Evolutionary conservation across 139 green algal genomes (phyloP).

Genomic region (Chlamydomonas eustigma): DNA sequence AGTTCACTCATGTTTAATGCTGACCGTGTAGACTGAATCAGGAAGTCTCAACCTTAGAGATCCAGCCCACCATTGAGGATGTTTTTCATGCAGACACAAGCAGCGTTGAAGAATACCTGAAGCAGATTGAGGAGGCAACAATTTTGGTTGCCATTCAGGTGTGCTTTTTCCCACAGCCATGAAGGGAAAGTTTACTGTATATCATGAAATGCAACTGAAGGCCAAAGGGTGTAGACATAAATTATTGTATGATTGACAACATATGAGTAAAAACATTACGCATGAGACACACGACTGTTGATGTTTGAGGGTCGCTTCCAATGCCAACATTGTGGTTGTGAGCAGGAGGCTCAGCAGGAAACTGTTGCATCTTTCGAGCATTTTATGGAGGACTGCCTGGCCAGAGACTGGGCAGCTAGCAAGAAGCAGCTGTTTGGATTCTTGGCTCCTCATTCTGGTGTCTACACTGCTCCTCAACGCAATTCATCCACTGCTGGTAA

Average conservation of each 20-base stretch:
- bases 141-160: conserved; percentile 59
- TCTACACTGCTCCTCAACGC: neutral
- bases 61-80: conserved; percentile 73
- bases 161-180: no score
- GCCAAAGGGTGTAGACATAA: no score
- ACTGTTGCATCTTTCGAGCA: conserved; percentile 66
- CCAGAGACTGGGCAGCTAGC: conserved; percentile 63
- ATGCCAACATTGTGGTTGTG: no score
- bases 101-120: conserved; percentile 77
- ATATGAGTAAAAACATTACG: no score
- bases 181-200: no score
- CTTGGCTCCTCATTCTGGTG: conserved; percentile 47
- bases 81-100: conserved; percentile 68
- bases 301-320: no score
- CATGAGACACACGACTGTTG: no score
- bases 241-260: no score
- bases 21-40: conserved; percentile 43
- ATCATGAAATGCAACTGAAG: no score
- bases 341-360: conserved; percentile 72
- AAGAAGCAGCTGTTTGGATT: conserved; percentile 66
- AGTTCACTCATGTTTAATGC: no score
- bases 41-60: conserved; percentile 68
- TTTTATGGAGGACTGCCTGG: conserved; percentile 69
- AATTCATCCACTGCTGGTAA: no score
- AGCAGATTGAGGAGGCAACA: conserved; percentile 74